Percentiles rank a stretch among this genome's conserved stretches.
Conservation (phyloP, 1,284 basidiomycete species). For the Apiotrichum mycotoxinovorans region DNA sequence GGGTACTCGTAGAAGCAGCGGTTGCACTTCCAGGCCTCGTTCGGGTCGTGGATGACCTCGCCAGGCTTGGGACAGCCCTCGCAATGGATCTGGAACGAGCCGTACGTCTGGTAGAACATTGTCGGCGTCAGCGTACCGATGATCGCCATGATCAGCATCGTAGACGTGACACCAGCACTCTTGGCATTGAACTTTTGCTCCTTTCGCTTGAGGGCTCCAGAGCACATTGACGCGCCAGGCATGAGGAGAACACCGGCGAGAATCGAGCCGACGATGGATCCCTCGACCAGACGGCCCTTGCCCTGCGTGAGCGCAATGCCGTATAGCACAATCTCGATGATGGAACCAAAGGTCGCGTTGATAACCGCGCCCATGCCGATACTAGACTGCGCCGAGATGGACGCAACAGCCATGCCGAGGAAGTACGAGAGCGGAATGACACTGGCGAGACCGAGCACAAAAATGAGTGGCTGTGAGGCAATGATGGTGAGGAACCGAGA, state of each 20-base stretch:
- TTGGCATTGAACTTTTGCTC: slow-evolving; percentile 98
- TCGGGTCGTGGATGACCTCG: slow-evolving; percentile 25
- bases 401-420: slow-evolving; percentile 99
- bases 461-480: slow-evolving; percentile 74
- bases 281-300: slow-evolving; percentile 93
- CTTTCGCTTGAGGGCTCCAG: slow-evolving; percentile 85
- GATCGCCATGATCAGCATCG: slow-evolving; percentile 99
- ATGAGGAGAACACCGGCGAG: slow-evolving; percentile 94
- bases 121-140: slow-evolving; percentile 95
- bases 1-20: slow-evolving; percentile 95
- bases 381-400: slow-evolving; percentile 93
- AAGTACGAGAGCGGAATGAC: slow-evolving; percentile 98
- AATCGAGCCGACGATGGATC: slow-evolving; percentile 89
- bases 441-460: slow-evolving; percentile 77
- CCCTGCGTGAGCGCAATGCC: slow-evolving; percentile 79
- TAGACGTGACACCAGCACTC: slow-evolving; percentile 95
- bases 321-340: slow-evolving; percentile 97
- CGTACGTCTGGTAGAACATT: slow-evolving; percentile 97
- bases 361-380: slow-evolving; percentile 99
- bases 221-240: slow-evolving; percentile 96
- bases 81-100: slow-evolving; percentile 91
- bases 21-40: slow-evolving; percentile 75
- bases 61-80: slow-evolving; percentile 68
- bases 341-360: slow-evolving; percentile 97
- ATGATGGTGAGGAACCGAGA: slow-evolving; percentile 61